These are phyloP conservation scores for Fusarium beomiforme DNA, from an alignment of 2,329 filamentous ascomycete genomes.

Conservation along the genomic window DNA sequence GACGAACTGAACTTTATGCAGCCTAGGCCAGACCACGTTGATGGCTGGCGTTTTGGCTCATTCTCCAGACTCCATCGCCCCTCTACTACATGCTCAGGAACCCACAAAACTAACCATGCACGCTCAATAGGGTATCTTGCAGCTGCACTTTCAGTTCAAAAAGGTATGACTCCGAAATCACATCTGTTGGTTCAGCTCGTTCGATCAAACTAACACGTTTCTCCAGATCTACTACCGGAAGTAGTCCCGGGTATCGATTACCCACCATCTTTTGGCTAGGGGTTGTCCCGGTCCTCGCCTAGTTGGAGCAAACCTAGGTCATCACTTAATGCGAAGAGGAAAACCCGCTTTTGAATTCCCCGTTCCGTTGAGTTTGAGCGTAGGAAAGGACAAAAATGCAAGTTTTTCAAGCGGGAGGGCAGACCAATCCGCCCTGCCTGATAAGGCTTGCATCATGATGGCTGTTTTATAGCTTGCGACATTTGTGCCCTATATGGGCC, in stretches of 20 bases:
- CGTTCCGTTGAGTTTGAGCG: conserved; percentile 3
- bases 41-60: conserved; percentile 14
- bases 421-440: conserved; percentile 13
- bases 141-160: conserved; percentile 98
- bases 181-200: background rate
- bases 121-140: conserved; percentile 79
- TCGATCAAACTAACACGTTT: conserved; percentile 37
- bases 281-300: conserved; percentile 10
- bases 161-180: conserved; percentile 68
- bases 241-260: conserved; percentile 44
- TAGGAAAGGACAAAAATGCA: conserved; percentile 11
- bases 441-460: conserved; percentile 21
- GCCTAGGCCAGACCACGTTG: conserved; percentile 16
- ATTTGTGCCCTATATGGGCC: conserved; percentile 23
- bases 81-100: conserved; percentile 14
- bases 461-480: conserved; percentile 36
- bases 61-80: conserved; percentile 1
- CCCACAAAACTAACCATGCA: conserved; percentile 32
- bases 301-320: background rate
- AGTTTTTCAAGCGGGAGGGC: conserved; percentile 22
- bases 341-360: background rate
- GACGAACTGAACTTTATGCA: conserved; percentile 20
- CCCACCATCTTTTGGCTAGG: background rate
- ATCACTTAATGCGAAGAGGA: conserved; percentile 1
- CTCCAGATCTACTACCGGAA: conserved; percentile 66